Percentiles rank a stretch among this genome's conserved stretches.
phyloP scores from a whole-genome alignment of 768 basidiomycete species.

The Lactifluus pinguis region DNA sequence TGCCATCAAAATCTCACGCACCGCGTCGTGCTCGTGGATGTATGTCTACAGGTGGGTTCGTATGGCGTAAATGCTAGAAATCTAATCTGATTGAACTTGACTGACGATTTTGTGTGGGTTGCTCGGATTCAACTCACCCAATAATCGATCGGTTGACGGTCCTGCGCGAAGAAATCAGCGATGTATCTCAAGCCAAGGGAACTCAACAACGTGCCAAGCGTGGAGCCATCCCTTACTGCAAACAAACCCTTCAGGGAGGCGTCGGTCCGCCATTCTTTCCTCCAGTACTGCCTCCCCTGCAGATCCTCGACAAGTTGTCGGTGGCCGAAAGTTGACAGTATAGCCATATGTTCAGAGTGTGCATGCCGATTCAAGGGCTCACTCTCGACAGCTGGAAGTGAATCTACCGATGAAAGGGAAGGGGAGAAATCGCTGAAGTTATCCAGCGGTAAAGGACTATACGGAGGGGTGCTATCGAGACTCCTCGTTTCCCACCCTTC shows the following conservation, averaged over 20 bases:
- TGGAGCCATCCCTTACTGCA: slow-evolving; percentile 61
- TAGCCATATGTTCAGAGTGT: neutral
- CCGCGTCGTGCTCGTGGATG: slow-evolving; percentile 66
- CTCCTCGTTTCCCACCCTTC: slow-evolving; percentile 38
- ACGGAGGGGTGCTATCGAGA: slow-evolving; percentile 54
- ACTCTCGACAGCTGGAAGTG: slow-evolving; percentile 1
- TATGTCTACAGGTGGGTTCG: slow-evolving; percentile 38
- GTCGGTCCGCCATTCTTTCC: slow-evolving; percentile 50
- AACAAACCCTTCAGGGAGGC: slow-evolving; percentile 38
- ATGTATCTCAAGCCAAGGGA: neutral
- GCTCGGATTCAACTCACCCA: slow-evolving; percentile 24
- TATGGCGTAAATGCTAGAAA: slow-evolving; percentile 21
- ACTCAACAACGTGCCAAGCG: slow-evolving; percentile 41
- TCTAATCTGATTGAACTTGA: neutral
- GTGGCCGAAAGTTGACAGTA: slow-evolving; percentile 28
- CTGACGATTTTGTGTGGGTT: neutral
- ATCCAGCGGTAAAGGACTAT: slow-evolving; percentile 45
- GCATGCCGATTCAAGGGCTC: neutral
- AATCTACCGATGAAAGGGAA: slow-evolving; percentile 19
- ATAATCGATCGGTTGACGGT: slow-evolving; percentile 34
- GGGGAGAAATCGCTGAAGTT: slow-evolving; percentile 9
- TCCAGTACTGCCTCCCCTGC: slow-evolving; percentile 65
- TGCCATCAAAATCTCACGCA: slow-evolving; percentile 67
- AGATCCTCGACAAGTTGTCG: slow-evolving; percentile 55
- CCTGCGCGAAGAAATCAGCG: slow-evolving; percentile 27